Evolutionary conservation across 768 basidiomycete genomes (phyloP), one percentile per base, ranked within the genome.

Genomic region (Hydnomerulius pinastri): DNA sequence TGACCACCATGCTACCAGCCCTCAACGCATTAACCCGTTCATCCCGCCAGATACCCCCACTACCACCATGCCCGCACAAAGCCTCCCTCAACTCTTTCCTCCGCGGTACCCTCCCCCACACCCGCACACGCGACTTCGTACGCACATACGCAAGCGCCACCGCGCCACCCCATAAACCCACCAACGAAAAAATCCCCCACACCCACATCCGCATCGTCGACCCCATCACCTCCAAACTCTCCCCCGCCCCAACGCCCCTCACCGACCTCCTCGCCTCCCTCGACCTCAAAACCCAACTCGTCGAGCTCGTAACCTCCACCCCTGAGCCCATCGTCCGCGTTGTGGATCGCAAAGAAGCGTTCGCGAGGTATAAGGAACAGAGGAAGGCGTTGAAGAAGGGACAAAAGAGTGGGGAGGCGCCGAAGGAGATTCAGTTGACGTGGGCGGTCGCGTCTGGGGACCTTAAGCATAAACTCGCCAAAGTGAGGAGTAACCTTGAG

Each of bases 401-500:
- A 51, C 64, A 18, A 45, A 62, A 54, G 50, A 59, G 48, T 9
- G 55, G 62, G 20, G 62, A 61, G 52, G 70, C 68, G 54, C 62
- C 70, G 46, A 91, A 90, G 71, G 85, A 89, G 70, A 72, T 90
- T 4, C 85, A 87, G 67, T 61, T 92, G 39, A 81, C 83, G 11
- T 92, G 89, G 87, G 74, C 72, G 2, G 78, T 83, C 11, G 80
- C 71, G 6, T 55, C 64, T 25, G 79, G 75, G 6, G 91, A 93
- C 59, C 59, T 85, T 17, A 73, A 72, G 30, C 85, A 86, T 66
- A 92, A 90, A 65, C 51, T 92, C 28, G 73, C 70, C 46, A 85
- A 83, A 64, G 78, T 77, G 18, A 66, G 72, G 43, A 71, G 76
- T 44, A 78, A 85, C 32, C 67, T 93, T 47, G 78, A 77, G 57